Evolutionary conservation across 805 yeast species (phyloP).

Genomic region (Kodamaea restingae): DNA sequence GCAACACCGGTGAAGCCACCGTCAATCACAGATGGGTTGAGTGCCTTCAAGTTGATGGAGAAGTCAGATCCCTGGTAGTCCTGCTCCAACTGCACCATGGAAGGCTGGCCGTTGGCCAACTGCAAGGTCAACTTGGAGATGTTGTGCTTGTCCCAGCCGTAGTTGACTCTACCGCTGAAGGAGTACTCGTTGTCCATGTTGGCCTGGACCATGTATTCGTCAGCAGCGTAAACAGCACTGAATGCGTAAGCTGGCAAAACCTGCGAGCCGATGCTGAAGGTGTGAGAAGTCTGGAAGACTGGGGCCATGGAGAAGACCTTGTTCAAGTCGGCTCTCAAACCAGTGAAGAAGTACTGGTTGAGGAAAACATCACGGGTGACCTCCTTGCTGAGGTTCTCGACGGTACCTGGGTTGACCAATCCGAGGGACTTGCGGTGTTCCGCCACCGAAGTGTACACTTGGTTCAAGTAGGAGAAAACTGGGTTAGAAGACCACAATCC

Average conservation of each 20-base stretch:
- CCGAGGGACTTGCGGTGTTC: conserved; percentile 80
- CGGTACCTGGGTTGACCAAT: conserved; percentile 87
- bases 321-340: conserved; percentile 92
- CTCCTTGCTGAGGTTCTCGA: conserved; percentile 49
- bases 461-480: conserved; percentile 71
- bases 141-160: conserved; percentile 80
- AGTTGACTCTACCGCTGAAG: conserved; percentile 83
- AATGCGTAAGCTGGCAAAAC: conserved; percentile 87
- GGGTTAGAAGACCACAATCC: conserved; percentile 82
- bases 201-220: conserved; percentile 83
- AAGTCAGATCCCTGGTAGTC: conserved; percentile 89
- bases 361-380: conserved; percentile 91
- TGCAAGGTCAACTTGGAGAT: conserved; percentile 84
- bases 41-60: conserved; percentile 81
- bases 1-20: conserved; percentile 86
- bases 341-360: conserved; percentile 86
- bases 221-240: conserved; percentile 84
- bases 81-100: conserved; percentile 94
- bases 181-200: conserved; percentile 83
- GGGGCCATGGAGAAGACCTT: conserved; percentile 90
- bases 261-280: conserved; percentile 83
- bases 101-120: conserved; percentile 81
- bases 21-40: conserved; percentile 79
- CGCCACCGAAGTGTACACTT: conserved; percentile 64
- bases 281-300: conserved; percentile 94